Evolutionary conservation across 495 filamentous ascomycete genomes (phyloP), one percentile per base, ranked within the genome.

Genomic region (Xylaria sp.): DNA sequence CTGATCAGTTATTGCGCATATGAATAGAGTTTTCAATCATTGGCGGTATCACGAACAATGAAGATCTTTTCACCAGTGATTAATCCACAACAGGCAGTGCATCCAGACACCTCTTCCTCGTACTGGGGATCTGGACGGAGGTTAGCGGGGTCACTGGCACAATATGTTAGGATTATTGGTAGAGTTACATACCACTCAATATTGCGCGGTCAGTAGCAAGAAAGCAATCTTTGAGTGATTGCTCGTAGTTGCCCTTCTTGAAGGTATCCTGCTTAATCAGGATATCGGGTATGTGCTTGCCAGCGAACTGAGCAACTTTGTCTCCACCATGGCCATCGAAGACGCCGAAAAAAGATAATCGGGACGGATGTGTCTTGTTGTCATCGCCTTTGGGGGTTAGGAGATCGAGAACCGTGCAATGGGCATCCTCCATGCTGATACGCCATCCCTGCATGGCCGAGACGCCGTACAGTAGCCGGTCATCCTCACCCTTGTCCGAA

Each of bases 401-500:
- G 71, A 99, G 88, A 81, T 98, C 93, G 76, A 99, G 91, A 35
- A 97, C 81, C 26, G 92, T 87, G 46, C 93, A 93, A 83, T 99
- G 96, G 69, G 96, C 90, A 78, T 99, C 96, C 81, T 99, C 96
- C 96, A 99, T 99, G 82, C 93, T 97, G 81, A 98, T 98, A 82
- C 96, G 92, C 96, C 96, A 99, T 85, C 96, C 96, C 83, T 99
- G 96, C 96, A 99, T 99, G 81, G 93, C 93, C 73, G 97, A 98
- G 71, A 99, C 89, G 75, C 97, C 96, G 80, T 92, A 99, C 73
- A 95, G 80, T 77, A 97, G 89, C 79, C 93, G 90, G 73, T 97
- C 94, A 92, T 98, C 95, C 83, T 91, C 91, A 80, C 96, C 95
- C 76, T 91, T 90, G 78, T 90, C 89, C 70, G 96, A 98, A 80